A percentile compares a stretch with the other conserved stretches of the same genome.
Evolutionary conservation across 176 grass and related monocot species (phyloP).

Genomic region (Ensete ventricosum): DNA sequence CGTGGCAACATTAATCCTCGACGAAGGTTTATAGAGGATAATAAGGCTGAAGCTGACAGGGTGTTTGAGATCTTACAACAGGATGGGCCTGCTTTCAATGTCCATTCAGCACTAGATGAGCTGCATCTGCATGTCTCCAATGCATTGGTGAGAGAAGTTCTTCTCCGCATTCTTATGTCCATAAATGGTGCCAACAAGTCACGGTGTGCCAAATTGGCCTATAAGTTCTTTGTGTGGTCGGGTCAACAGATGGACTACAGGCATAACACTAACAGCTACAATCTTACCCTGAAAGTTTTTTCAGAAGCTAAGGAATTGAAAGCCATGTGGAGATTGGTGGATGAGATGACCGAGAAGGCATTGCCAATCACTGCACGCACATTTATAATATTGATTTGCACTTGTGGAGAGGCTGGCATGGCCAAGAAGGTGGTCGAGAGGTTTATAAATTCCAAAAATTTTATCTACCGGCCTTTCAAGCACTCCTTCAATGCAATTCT

Average conservation of each 20-base stretch:
- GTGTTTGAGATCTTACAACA: conserved; percentile 61
- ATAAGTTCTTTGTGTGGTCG: conserved; percentile 83
- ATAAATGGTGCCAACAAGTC: conserved; percentile 38
- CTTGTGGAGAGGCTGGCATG: conserved; percentile 53
- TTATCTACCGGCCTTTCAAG: conserved; percentile 69
- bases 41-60: conserved; percentile 33
- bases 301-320: conserved; percentile 68
- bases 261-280: conserved; percentile 54
- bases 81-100: conserved; percentile 72
- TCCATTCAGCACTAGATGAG: conserved; percentile 60
- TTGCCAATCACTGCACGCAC: conserved; percentile 59
- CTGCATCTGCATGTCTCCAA: conserved; percentile 45
- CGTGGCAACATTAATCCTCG: neutral
- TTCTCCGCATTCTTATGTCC: conserved; percentile 45
- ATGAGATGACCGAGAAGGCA: conserved; percentile 64
- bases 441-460: conserved; percentile 66
- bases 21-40: conserved; percentile 23
- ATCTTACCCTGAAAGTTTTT: conserved; percentile 73
- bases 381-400: conserved; percentile 73
- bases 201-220: conserved; percentile 59
- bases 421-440: conserved; percentile 57
- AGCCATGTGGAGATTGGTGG: conserved; percentile 73
- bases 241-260: conserved; percentile 51
- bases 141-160: conserved; percentile 52
- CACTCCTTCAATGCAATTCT: conserved; percentile 80